These are phyloP conservation scores for Inonotus hispidus DNA, from an alignment of 1,284 basidiomycete genomes.

Conservation along the genomic window DNA sequence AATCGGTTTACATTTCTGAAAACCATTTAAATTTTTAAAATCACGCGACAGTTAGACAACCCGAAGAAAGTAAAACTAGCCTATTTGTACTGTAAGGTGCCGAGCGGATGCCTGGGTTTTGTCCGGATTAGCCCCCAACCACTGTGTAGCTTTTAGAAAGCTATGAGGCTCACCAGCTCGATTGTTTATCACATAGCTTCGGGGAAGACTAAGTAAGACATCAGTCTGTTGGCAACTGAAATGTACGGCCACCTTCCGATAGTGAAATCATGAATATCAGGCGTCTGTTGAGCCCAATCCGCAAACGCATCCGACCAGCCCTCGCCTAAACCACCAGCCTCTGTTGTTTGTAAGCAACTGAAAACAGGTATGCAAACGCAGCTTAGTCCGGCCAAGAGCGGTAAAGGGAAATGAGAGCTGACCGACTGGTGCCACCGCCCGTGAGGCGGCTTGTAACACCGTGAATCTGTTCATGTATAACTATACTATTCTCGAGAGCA, in stretches of 20 bases:
- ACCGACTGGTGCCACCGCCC: constrained; percentile 42
- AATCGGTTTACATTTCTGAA: constrained; percentile 29
- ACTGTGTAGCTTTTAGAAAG: background rate
- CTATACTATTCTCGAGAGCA: constrained; percentile 45
- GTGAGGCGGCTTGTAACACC: constrained; percentile 49
- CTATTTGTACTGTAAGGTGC: constrained; percentile 30
- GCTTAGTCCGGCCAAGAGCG: too few species aligned
- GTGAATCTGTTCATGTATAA: constrained; percentile 45
- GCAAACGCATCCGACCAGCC: constrained; percentile 52
- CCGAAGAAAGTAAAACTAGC: constrained; percentile 30
- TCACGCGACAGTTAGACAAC: constrained; percentile 34
- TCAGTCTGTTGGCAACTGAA: background rate
- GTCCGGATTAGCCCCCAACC: background rate
- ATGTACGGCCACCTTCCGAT: constrained; percentile 29
- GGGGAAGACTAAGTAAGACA: background rate
- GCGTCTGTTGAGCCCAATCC: constrained; percentile 37
- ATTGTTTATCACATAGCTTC: constrained; percentile 28
- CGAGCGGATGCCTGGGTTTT: constrained; percentile 25
- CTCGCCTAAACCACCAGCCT: constrained; percentile 48
- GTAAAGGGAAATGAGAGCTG: background rate
- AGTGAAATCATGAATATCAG: constrained; percentile 35
- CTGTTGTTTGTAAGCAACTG: constrained; percentile 43
- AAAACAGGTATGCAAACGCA: background rate
- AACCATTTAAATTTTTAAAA: constrained; percentile 15
- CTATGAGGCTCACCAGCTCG: constrained; percentile 11